Conservation (phyloP, 257 asterid species). For the Gentiana macrophylla region DNA sequence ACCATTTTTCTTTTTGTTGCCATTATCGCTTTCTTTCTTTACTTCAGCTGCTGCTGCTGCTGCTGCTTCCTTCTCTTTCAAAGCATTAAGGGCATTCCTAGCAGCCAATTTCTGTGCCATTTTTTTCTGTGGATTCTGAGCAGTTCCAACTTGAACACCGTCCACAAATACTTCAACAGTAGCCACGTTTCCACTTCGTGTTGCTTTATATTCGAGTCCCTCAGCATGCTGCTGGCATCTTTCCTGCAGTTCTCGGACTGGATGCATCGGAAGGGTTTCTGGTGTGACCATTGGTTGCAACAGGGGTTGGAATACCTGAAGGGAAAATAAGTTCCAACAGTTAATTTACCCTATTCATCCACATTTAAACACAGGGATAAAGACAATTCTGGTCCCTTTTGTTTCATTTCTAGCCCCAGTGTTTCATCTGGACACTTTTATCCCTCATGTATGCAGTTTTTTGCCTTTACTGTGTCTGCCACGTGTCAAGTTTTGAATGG, state of each 20-base stretch:
- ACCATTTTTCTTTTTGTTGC: conserved; percentile 52
- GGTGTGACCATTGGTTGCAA: conserved; percentile 97
- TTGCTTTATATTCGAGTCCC: conserved; percentile 90
- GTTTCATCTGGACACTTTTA: too few relatives aligned
- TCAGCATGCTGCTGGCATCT: conserved; percentile 97
- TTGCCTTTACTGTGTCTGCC: too few relatives aligned
- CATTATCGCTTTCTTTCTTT: conserved; percentile 40
- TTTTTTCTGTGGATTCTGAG: conserved; percentile 89
- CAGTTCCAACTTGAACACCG: conserved; percentile 75
- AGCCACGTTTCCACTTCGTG: conserved; percentile 42
- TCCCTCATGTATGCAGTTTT: too few relatives aligned
- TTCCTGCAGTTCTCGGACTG: conserved; percentile 94
- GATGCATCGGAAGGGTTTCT: conserved; percentile 96
- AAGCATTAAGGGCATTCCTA: conserved; percentile 77
- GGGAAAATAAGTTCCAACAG: not conserved
- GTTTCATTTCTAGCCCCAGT: too few relatives aligned
- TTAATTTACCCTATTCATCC: not conserved
- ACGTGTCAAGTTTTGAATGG: too few relatives aligned
- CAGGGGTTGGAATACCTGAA: conserved; percentile 84
- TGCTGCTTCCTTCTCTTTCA: conserved; percentile 70
- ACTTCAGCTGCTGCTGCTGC: conserved; percentile 53
- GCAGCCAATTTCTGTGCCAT: conserved; percentile 99
- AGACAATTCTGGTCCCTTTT: too few relatives aligned
- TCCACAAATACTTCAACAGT: conserved; percentile 29
- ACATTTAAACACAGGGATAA: too few relatives aligned